A percentile compares a stretch with the other conserved stretches of the same genome.
These are phyloP conservation scores for Corymbia maculata DNA, from an alignment of 345 rosid species.

Conservation along the genomic window DNA sequence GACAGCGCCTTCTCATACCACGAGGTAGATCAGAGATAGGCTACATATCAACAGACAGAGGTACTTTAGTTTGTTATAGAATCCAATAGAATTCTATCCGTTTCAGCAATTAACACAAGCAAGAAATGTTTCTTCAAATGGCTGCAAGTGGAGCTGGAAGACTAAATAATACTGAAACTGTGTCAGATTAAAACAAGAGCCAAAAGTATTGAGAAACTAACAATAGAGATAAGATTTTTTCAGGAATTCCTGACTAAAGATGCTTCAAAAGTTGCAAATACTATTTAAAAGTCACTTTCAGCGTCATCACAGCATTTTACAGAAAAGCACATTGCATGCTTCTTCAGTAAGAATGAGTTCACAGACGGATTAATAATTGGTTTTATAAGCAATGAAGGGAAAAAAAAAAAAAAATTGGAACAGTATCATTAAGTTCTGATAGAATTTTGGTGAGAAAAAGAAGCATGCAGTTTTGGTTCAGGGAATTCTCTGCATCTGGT, in stretches of 20 bases:
- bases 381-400: background rate
- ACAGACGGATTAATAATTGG: background rate
- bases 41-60: constrained; percentile 16
- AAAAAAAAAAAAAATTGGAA: background rate
- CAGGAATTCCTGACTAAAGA: background rate
- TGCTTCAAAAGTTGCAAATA: background rate
- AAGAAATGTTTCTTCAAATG: background rate
- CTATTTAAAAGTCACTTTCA: background rate
- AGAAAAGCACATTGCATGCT: background rate
- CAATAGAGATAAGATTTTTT: background rate
- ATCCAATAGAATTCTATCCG: background rate
- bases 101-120: background rate
- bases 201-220: background rate
- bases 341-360: background rate
- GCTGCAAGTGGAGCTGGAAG: background rate
- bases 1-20: constrained; percentile 89
- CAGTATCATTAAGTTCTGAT: background rate
- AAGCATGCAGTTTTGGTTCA: background rate
- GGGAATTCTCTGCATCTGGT: background rate
- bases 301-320: background rate
- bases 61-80: background rate
- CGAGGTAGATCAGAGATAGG: constrained; percentile 49
- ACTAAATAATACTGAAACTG: background rate
- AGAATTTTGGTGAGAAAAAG: background rate
- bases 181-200: background rate